These are phyloP conservation scores for Coemansia sp. DNA, from an alignment of 192 early-diverging fungal species.

Conservation along the genomic window DNA sequence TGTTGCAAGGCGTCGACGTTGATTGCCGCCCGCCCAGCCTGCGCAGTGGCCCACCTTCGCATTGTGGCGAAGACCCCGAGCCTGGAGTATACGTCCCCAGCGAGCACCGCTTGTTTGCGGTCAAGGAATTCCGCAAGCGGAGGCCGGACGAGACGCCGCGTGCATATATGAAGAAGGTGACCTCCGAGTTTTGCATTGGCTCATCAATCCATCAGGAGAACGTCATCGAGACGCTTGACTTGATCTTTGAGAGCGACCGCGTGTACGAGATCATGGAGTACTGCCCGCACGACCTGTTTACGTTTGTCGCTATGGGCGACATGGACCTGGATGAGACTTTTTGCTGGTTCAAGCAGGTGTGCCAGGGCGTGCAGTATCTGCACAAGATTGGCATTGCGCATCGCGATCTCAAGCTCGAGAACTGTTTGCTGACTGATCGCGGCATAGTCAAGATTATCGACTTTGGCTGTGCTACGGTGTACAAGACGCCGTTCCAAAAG, in stretches of 20 bases:
- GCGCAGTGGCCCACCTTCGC: slow-evolving; percentile 49
- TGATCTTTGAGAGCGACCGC: slow-evolving; percentile 65
- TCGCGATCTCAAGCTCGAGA: slow-evolving; percentile 90
- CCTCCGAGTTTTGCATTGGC: slow-evolving; percentile 81
- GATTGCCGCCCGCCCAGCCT: slow-evolving; percentile 39
- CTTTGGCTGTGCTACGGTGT: slow-evolving; percentile 92
- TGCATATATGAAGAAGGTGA: slow-evolving; percentile 79
- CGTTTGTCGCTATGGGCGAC: slow-evolving; percentile 69
- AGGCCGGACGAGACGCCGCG: slow-evolving; percentile 64
- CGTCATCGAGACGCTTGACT: slow-evolving; percentile 76
- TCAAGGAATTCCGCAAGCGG: slow-evolving; percentile 81
- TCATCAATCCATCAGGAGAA: slow-evolving; percentile 75
- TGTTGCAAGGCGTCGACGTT: slow-evolving; percentile 56
- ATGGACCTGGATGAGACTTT: slow-evolving; percentile 78
- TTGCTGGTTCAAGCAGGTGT: slow-evolving; percentile 86
- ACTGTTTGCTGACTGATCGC: slow-evolving; percentile 73
- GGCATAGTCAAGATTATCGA: slow-evolving; percentile 93
- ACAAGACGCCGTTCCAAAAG: slow-evolving; percentile 77
- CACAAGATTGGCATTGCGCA: slow-evolving; percentile 92
- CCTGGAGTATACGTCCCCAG: slow-evolving; percentile 37
- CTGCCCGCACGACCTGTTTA: slow-evolving; percentile 87
- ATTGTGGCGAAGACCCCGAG: slow-evolving; percentile 27
- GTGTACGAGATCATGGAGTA: slow-evolving; percentile 89
- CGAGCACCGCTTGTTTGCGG: slow-evolving; percentile 69
- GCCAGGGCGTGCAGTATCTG: slow-evolving; percentile 81